Percentiles rank a stretch among this genome's conserved stretches.
These are phyloP conservation scores for Trametes maxima DNA, from an alignment of 768 basidiomycete genomes.

Conservation along the genomic window DNA sequence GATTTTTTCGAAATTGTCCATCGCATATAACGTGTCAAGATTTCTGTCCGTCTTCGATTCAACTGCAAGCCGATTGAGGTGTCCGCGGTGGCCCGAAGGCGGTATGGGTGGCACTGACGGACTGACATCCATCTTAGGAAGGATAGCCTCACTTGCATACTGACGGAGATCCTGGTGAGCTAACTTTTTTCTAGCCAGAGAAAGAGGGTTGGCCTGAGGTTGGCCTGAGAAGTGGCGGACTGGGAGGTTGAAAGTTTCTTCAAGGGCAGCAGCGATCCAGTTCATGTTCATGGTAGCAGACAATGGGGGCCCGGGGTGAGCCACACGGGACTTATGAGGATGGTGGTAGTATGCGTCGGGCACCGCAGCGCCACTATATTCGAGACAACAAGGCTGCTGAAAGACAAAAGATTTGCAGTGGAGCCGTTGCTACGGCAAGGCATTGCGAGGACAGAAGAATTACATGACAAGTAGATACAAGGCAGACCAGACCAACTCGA, in stretches of 20 bases:
- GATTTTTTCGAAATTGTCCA: conserved; percentile 37
- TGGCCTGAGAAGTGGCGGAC: background rate
- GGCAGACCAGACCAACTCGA: too few species aligned
- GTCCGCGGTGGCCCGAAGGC: conserved; percentile 41
- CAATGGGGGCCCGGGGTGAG: background rate
- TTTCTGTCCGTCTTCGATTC: conserved; percentile 52
- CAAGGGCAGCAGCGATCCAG: background rate
- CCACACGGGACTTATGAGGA: background rate
- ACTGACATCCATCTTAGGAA: conserved; percentile 27
- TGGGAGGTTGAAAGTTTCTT: background rate
- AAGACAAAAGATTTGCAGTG: background rate
- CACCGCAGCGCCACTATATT: background rate
- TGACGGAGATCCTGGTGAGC: conserved; percentile 9
- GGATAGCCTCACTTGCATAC: conserved; percentile 7
- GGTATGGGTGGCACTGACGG: conserved; percentile 17
- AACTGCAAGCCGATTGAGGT: conserved; percentile 43
- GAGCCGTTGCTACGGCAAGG: conserved; percentile 6
- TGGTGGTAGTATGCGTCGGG: background rate
- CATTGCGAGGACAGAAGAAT: background rate
- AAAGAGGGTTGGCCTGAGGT: background rate
- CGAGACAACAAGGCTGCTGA: background rate
- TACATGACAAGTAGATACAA: background rate
- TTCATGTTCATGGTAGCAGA: background rate
- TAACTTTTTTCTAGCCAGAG: background rate
- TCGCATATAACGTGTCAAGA: conserved; percentile 49